These are phyloP conservation scores for Erythrophleum fordii DNA, from an alignment of 306 rosid species.

Conservation along the genomic window DNA sequence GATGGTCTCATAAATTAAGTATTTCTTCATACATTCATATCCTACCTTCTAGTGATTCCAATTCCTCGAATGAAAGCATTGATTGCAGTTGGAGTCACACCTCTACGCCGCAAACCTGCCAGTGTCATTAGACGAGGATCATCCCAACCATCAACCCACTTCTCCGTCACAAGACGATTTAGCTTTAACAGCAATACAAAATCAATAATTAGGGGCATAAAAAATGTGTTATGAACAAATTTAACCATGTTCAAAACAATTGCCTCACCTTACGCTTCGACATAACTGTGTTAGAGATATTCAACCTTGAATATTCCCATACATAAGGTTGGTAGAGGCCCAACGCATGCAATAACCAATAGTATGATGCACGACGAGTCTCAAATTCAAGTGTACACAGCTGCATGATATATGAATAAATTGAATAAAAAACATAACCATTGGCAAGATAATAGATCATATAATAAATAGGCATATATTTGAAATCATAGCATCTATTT, in stretches of 20 bases:
- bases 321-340: slow-evolving; percentile 89
- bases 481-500: background rate
- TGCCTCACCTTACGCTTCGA: slow-evolving; percentile 92
- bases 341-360: slow-evolving; percentile 82
- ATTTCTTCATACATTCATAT: slow-evolving; percentile 1
- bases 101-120: slow-evolving; percentile 93
- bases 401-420: slow-evolving; percentile 52
- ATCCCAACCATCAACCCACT: slow-evolving; percentile 99
- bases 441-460: slow-evolving; percentile 14
- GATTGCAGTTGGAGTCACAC: slow-evolving; percentile 81
- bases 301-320: slow-evolving; percentile 97
- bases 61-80: slow-evolving; percentile 95
- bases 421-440: slow-evolving; percentile 15
- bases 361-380: slow-evolving; percentile 98
- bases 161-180: slow-evolving; percentile 84
- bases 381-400: slow-evolving; percentile 96
- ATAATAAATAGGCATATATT: background rate
- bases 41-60: slow-evolving; percentile 97
- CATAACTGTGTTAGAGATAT: slow-evolving; percentile 91
- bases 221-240: slow-evolving; percentile 13
- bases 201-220: slow-evolving; percentile 20
- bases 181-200: slow-evolving; percentile 58
- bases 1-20: background rate
- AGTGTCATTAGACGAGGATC: slow-evolving; percentile 97
- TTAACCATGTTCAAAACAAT: slow-evolving; percentile 7